Base-by-base conservation (phyloP, 139 green algal genomes). In the Penium margaritaceum region DNA sequence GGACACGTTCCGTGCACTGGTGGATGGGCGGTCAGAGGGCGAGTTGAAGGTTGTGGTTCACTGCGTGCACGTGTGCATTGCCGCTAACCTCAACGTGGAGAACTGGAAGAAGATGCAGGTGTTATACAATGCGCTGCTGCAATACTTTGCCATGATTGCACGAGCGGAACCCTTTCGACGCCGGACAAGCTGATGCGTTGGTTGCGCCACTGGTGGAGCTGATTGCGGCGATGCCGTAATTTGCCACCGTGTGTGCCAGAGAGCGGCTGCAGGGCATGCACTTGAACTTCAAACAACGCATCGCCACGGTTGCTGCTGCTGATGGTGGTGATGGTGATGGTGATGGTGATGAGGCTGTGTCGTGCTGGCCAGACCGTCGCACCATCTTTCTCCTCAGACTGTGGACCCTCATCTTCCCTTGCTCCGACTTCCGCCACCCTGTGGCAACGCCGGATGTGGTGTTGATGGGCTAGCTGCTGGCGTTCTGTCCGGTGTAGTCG, bases 71-170 rank as follows among this genome's bases (percentile, higher is more conserved):
- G 78, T 64, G 14, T 92, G 85, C 84, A 89, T 96, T 77, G 86
- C 89, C 0, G 54, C 85, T 0, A 68, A 71, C 3, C 81, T 97
- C 36, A 82, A 83, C 0, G 67, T 79, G 1, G 89, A 91, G 35
- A 89, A 81, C 67, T 88, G 91, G 67, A 81, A 82, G 21, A 85
- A 88, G 69, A 80, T 96, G 82, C 75, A 81, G 75, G 41, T 70
- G 5, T 87, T 98, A n/a, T 96, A 92, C 62, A 90, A 88, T 36
- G 80, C 95, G 5, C 79, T 97, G 30, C 73, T 96, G 77, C 90
- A 96, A 85, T 91, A 96, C 78, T 98, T 95, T 84, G 87, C 84
- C 3, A 67, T 77, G 65, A 61, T 93, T 53, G 89, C 91, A 24
- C 29, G 51, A 24, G 51, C 51, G 36, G 33, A n/a, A 4, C 88